These are phyloP conservation scores for Tuber microsphaerosporum DNA, from an alignment of 495 filamentous ascomycete species.

Conservation along the genomic window DNA sequence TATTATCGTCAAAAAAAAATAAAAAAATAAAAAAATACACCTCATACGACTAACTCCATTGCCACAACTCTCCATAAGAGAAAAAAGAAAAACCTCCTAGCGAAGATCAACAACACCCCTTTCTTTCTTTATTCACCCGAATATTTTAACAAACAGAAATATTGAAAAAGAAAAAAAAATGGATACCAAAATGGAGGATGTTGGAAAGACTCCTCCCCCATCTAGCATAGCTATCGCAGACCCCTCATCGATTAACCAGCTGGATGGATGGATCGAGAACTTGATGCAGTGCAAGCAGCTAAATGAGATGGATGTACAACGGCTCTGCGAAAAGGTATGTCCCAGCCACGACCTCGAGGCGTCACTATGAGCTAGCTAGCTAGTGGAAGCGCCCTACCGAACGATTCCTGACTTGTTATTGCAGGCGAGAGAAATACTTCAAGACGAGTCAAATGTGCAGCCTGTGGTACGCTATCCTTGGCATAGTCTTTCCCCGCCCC, in stretches of 20 bases:
- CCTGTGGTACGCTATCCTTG: conserved; percentile 71
- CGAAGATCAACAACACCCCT: background rate
- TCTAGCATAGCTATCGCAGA: conserved; percentile 67
- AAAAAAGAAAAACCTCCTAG: conserved; percentile 1
- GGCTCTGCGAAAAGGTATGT: conserved; percentile 91
- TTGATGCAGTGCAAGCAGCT: conserved; percentile 99
- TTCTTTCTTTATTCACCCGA: background rate
- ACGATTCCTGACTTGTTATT: conserved; percentile 27
- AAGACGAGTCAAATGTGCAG: conserved; percentile 97
- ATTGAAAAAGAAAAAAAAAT: conserved; percentile 45
- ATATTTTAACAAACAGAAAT: background rate
- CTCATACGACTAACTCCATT: conserved; percentile 24
- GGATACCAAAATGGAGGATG: conserved; percentile 99
- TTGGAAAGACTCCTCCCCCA: conserved; percentile 77
- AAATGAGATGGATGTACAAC: conserved; percentile 86
- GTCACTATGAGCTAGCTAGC: conserved; percentile 6
- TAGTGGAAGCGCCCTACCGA: conserved; percentile 14
- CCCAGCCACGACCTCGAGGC: conserved; percentile 9
- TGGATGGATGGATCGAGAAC: conserved; percentile 97
- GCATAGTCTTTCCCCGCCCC: background rate
- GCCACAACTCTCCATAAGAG: conserved; percentile 16
- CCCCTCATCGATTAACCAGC: conserved; percentile 77
- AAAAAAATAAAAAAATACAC: conserved; percentile 11
- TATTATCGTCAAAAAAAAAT: background rate
- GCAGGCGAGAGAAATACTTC: conserved; percentile 89